Evolutionary conservation across 2,329 filamentous ascomycete genomes (phyloP), one percentile per base, ranked within the genome.

Genomic region (Mycosphaerella arachidis): DNA sequence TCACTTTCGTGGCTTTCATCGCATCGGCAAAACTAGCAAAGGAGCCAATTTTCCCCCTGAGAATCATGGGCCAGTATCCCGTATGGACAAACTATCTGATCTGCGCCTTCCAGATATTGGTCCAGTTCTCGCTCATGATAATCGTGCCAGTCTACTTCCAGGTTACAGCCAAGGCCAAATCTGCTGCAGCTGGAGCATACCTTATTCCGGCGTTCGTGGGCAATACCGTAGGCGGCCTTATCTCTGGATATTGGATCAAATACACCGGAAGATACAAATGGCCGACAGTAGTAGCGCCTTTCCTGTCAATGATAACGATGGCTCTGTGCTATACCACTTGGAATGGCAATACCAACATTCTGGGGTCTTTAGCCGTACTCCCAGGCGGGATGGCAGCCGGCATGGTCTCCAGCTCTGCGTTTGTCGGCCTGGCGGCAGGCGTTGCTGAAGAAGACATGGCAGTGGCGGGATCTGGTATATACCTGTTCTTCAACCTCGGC

Each of bases 81-180:
- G 80, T 85, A 0, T 73, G 85, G 4, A 75, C 80, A 1, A 79
- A 81, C 0, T 84, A 84, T 59, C 59, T 81, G 0, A 81, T 86
- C 40, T 76, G 79, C 24, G 74, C 76, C 1, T 73, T 82, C 0
- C 86, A 88, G 62, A 74, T 77, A 0, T 78, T 79, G 0, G 83
- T 85, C 0, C 88, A 90, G 66, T 71, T 85, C 8, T 81, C 79
- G 0, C 80, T 85, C 69, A 86, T 89, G 82, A 86, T 85, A 56
- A 81, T 82, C 0, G 81, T 90, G 0, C 88, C 88, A 0, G 72
- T 90, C 0, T 90, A 90, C 73, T 91, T 90, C 63, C 84, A 88
- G 59, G 81, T 87, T 0, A 86, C 86, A 0, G 75, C 81, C 5
- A 75, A 78, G 0, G 81, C 80, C 2, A 84, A 83, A 0, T 84